Conservation (phyloP, 192 early-diverging fungal genomes). For the Coemansia nantahalensis region DNA sequence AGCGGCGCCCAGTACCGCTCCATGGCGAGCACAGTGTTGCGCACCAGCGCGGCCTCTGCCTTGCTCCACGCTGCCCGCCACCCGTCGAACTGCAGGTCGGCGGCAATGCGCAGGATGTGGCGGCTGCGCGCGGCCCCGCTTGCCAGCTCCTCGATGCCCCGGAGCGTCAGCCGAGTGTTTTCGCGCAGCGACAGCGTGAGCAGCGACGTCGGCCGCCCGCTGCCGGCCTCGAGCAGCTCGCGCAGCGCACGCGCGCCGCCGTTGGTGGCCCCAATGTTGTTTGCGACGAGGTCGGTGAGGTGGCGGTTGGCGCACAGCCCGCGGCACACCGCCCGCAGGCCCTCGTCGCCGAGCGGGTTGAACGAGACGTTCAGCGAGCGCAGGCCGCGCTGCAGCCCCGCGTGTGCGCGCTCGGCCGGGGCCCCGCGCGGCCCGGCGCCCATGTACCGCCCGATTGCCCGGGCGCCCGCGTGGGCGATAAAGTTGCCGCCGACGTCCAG, state of each 20-base stretch:
- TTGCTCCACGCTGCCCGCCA: conserved; percentile 25
- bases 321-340: conserved; percentile 15
- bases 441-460: conserved; percentile 12
- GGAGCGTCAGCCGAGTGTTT: conserved; percentile 12
- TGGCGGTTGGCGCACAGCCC: conserved; percentile 13
- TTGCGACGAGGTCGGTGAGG: conserved; percentile 13
- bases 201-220: conserved; percentile 8
- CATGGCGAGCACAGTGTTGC: conserved; percentile 24
- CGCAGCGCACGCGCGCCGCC: conserved; percentile 3
- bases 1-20: conserved; percentile 30
- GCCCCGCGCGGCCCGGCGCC: not conserved
- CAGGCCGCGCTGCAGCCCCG: conserved; percentile 4
- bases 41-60: conserved; percentile 10
- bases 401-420: not conserved
- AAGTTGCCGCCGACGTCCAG: conserved; percentile 30
- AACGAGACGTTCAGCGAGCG: conserved; percentile 18
- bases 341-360: conserved; percentile 29
- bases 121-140: conserved; percentile 5
- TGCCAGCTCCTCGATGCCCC: conserved; percentile 8
- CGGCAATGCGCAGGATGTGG: conserved; percentile 19
- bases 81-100: conserved; percentile 26
- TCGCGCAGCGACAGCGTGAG: conserved; percentile 27
- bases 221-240: conserved; percentile 8
- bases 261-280: conserved; percentile 22
- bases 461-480: conserved; percentile 22